Evolutionary conservation across 768 basidiomycete species (phyloP).

Genomic region (Termitomyces titanicus): DNA sequence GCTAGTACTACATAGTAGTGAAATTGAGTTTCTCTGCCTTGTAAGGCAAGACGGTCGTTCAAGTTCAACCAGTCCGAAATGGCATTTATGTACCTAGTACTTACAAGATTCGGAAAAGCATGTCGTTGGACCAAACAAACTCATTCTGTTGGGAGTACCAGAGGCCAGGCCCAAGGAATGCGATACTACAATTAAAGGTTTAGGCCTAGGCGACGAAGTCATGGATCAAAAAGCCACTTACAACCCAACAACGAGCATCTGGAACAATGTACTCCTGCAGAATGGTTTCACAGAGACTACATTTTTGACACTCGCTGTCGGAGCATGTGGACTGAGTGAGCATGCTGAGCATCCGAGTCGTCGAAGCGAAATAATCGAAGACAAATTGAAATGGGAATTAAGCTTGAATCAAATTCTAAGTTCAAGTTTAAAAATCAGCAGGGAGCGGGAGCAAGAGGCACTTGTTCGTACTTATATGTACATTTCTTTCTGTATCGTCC

Average conservation of each 20-base stretch:
- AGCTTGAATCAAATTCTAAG: too few species aligned
- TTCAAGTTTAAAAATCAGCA: too few species aligned
- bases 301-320: neutral
- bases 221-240: neutral
- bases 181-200: conserved; percentile 1
- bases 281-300: neutral
- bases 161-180: conserved; percentile 8
- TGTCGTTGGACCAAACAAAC: conserved; percentile 4
- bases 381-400: too few species aligned
- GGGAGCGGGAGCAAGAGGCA: too few species aligned
- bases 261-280: conserved; percentile 13
- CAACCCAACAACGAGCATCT: conserved; percentile 12
- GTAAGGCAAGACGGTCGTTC: neutral
- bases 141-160: conserved; percentile 2
- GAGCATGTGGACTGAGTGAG: too few species aligned
- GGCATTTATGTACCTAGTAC: too few species aligned
- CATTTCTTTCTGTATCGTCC: too few species aligned
- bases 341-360: too few species aligned
- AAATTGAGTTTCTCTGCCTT: neutral
- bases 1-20: neutral
- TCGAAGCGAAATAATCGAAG: neutral
- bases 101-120: too few species aligned
- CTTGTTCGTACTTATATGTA: too few species aligned
- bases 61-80: neutral
- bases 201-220: neutral